Evolutionary conservation across 371 early-diverging fungal species (phyloP).

Genomic region (Mortierella polycephala): DNA sequence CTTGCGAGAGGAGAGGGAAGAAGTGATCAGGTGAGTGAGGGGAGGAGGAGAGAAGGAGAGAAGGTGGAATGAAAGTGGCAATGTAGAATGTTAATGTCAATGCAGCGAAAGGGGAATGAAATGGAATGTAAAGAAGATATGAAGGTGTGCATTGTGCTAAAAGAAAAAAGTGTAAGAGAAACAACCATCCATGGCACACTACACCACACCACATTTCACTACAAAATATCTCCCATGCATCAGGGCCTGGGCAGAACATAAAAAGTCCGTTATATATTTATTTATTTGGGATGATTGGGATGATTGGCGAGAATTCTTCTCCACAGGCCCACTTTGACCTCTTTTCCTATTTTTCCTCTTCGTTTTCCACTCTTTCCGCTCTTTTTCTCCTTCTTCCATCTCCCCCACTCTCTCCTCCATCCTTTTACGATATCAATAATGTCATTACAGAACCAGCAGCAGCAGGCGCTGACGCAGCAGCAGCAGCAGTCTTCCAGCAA

Average conservation of each 20-base stretch:
- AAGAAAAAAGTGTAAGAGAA: no score
- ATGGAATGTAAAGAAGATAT: no score
- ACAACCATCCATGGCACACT: no score
- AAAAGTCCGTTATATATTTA: no score
- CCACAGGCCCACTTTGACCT: not conserved
- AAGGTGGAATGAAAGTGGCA: not conserved
- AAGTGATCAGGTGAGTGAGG: not conserved
- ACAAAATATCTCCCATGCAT: no score
- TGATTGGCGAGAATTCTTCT: not conserved
- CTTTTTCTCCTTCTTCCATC: not conserved
- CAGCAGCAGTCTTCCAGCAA: constrained; percentile 27
- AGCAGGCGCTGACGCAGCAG: not conserved
- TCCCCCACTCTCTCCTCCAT: not conserved
- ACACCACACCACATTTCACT: no score
- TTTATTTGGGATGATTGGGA: no score
- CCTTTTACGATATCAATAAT: not conserved
- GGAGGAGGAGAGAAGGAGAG: not conserved
- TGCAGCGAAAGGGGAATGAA: not conserved
- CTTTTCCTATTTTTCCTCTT: not conserved
- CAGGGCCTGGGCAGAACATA: no score
- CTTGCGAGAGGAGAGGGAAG: not conserved
- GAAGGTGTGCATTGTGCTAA: no score
- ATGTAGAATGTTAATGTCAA: not conserved
- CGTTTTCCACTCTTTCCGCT: not conserved
- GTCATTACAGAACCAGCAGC: constrained; percentile 3